Evolutionary conservation across 1,139 yeast genomes (phyloP).

Genomic region (Lodderomyces theae): DNA sequence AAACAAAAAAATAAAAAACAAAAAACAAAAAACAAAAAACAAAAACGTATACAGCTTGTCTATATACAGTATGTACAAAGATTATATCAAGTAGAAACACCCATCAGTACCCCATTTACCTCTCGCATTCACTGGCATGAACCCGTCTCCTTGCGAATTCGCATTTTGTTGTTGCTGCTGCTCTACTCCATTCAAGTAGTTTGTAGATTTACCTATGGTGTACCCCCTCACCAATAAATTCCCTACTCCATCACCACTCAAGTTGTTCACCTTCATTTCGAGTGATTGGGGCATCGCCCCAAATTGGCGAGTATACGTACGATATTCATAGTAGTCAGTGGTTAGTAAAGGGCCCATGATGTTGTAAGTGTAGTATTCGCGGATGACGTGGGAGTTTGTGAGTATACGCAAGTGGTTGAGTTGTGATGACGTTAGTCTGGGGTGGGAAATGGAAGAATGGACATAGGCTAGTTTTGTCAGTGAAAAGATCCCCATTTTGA

Average conservation of each 20-base stretch:
- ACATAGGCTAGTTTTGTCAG: conserved; percentile 9
- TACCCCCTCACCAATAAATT: conserved; percentile 61
- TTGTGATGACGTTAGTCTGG: conserved; percentile 23
- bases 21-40: too few species aligned
- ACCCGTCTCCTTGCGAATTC: conserved; percentile 44
- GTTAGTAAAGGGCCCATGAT: conserved; percentile 57
- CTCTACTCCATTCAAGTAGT: conserved; percentile 18
- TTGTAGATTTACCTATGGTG: conserved; percentile 51
- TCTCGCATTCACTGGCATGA: conserved; percentile 51
- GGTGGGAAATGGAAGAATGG: conserved; percentile 1
- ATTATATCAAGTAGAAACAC: conserved; percentile 49
- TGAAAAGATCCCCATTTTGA: conserved; percentile 7
- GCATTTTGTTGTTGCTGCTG: conserved; percentile 29
- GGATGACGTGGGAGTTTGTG: conserved; percentile 49
- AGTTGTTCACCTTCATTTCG: conserved; percentile 45
- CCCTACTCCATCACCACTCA: conserved; percentile 41
- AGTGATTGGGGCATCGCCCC: conserved; percentile 53
- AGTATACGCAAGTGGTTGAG: conserved; percentile 46
- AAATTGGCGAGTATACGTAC: conserved; percentile 30
- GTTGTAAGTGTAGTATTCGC: conserved; percentile 48
- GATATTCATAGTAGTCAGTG: conserved; percentile 62
- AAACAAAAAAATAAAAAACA: too few species aligned
- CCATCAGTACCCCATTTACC: conserved; percentile 75
- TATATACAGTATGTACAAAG: too few species aligned
- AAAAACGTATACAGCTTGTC: too few species aligned